Percentiles rank a stretch among this genome's conserved stretches.
Conservation (phyloP, 352 stramenopile species). For the Hyaloperonospora brassicae region DNA sequence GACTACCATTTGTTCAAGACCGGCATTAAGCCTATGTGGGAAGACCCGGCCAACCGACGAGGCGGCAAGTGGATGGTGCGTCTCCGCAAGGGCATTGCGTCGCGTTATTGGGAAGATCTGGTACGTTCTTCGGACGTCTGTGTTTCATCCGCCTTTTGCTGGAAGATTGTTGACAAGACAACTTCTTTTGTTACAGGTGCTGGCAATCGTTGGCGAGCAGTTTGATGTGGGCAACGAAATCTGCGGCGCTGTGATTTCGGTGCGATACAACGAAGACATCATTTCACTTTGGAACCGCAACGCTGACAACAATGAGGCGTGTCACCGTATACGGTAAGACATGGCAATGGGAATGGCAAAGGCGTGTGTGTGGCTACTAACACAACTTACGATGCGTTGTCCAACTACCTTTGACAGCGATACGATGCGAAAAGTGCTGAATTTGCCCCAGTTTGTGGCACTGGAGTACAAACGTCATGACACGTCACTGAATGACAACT, state of each 20-base stretch:
- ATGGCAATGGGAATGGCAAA: background rate
- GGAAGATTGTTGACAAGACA: conserved; percentile 4
- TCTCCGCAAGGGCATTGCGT: conserved; percentile 87
- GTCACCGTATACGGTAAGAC: conserved; percentile 67
- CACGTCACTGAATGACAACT: conserved; percentile 75
- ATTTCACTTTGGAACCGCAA: conserved; percentile 93
- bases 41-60: conserved; percentile 85
- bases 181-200: conserved; percentile 32
- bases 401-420: conserved; percentile 36
- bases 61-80: conserved; percentile 91
- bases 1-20: conserved; percentile 92
- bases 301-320: conserved; percentile 87
- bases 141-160: background rate
- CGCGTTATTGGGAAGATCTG: conserved; percentile 89
- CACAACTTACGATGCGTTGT: background rate
- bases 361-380: background rate
- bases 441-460: conserved; percentile 86
- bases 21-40: conserved; percentile 92
- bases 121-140: conserved; percentile 18
- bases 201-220: conserved; percentile 91
- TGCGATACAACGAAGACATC: conserved; percentile 90
- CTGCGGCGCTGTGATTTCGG: conserved; percentile 85
- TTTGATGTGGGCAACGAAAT: conserved; percentile 93
- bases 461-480: conserved; percentile 91
- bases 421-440: conserved; percentile 84